phyloP scores from a whole-genome alignment of 495 filamentous ascomycete species.

The Xylaria curta region DNA sequence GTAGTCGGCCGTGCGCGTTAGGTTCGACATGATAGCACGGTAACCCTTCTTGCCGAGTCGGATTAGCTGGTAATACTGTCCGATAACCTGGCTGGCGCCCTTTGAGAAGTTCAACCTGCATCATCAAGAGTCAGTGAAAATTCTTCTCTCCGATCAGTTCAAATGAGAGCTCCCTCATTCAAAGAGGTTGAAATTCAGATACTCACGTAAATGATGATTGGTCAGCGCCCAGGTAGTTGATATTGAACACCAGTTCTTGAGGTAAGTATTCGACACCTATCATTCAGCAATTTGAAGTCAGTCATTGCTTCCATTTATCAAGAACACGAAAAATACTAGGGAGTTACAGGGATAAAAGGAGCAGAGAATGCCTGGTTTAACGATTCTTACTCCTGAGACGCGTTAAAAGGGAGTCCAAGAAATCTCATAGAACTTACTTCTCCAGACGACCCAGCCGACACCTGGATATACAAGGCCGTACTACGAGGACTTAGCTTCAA shows the following conservation, averaged over 20 bases:
- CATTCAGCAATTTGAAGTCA: background rate
- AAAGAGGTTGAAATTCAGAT: background rate
- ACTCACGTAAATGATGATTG: slow-evolving; percentile 86
- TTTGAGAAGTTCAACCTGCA: slow-evolving; percentile 83
- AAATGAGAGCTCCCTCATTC: background rate
- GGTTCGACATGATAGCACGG: slow-evolving; percentile 83
- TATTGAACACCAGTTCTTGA: slow-evolving; percentile 93
- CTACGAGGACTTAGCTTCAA: slow-evolving; percentile 28
- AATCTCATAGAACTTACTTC: slow-evolving; percentile 47
- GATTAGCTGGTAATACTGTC: slow-evolving; percentile 95
- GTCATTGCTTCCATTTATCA: background rate
- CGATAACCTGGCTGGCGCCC: slow-evolving; percentile 89
- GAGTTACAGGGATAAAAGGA: background rate
- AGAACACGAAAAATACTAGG: background rate
- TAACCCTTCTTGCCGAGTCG: slow-evolving; percentile 90
- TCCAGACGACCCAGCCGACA: slow-evolving; percentile 92
- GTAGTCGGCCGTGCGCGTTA: slow-evolving; percentile 84
- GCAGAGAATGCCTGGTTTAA: background rate
- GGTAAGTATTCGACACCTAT: slow-evolving; percentile 73
- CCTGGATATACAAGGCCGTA: slow-evolving; percentile 82
- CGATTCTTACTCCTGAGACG: background rate
- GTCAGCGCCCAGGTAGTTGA: slow-evolving; percentile 94
- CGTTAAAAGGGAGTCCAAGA: background rate
- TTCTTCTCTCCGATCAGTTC: background rate
- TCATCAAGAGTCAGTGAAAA: background rate